phyloP scores from a whole-genome alignment of 2,329 filamentous ascomycete genomes.

The Aspergillus niger region DNA sequence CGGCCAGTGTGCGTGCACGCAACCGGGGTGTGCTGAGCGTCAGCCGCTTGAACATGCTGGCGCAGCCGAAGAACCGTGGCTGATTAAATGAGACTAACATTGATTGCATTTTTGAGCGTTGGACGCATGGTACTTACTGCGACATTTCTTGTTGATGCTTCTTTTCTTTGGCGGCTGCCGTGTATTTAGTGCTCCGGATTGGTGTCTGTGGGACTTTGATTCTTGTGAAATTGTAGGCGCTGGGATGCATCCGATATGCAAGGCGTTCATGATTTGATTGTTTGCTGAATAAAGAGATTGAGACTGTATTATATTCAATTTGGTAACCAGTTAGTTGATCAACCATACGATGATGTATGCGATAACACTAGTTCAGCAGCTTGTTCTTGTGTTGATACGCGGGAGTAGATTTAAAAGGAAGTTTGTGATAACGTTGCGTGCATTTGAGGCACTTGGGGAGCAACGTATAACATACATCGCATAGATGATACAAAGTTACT shows the following conservation, averaged over 20 bases:
- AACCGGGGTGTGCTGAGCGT: conserved; percentile 42
- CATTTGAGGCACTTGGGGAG: no score
- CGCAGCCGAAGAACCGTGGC: conserved; percentile 47
- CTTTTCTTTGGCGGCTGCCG: conserved; percentile 2
- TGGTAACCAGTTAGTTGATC: neutral
- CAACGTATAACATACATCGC: no score
- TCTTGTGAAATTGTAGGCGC: neutral
- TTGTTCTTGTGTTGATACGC: no score
- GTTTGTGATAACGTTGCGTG: no score
- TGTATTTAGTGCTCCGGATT: conserved; percentile 1
- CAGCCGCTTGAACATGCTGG: conserved; percentile 51
- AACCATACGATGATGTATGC: neutral
- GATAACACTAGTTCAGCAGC: no score
- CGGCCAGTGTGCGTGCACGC: conserved; percentile 34
- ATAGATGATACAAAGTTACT: no score
- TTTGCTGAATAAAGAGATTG: neutral
- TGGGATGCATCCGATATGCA: neutral
- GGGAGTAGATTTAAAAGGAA: no score
- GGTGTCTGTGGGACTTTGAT: neutral
- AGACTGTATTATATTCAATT: neutral
- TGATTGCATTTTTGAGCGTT: conserved; percentile 19
- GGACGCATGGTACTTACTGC: conserved; percentile 1
- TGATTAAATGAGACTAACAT: conserved; percentile 14
- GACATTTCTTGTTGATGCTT: conserved; percentile 3
- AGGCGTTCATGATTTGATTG: neutral